These are phyloP conservation scores for Dothidotthia symphoricarpi DNA, from an alignment of 2,329 filamentous ascomycete species.

Conservation along the genomic window DNA sequence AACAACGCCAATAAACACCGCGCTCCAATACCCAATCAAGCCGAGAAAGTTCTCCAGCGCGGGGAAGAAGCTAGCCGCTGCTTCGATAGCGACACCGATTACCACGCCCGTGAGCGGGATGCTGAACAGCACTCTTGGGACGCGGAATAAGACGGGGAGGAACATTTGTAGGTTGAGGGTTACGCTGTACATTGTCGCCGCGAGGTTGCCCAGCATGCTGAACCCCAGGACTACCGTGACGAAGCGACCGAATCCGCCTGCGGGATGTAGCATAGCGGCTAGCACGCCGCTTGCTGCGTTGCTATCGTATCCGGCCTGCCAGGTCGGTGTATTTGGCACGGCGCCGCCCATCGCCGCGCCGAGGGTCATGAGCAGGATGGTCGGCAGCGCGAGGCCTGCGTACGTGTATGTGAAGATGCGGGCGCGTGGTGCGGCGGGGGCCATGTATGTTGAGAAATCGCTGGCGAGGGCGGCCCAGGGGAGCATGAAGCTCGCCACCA, in stretches of 20 bases:
- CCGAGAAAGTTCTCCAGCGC: slow-evolving; percentile 49
- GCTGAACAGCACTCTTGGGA: slow-evolving; percentile 59
- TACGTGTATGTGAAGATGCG: slow-evolving; percentile 59
- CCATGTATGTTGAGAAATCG: slow-evolving; percentile 62
- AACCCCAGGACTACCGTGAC: slow-evolving; percentile 58
- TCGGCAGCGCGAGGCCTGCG: slow-evolving; percentile 55
- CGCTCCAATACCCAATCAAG: slow-evolving; percentile 39
- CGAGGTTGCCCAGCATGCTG: slow-evolving; percentile 57
- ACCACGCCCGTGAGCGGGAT: slow-evolving; percentile 59
- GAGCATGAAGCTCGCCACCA: slow-evolving; percentile 63
- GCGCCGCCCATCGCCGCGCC: slow-evolving; percentile 65
- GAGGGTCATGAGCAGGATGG: slow-evolving; percentile 60
- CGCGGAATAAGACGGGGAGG: slow-evolving; percentile 54
- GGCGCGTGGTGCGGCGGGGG: slow-evolving; percentile 53
- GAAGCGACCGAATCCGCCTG: slow-evolving; percentile 62
- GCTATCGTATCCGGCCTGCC: slow-evolving; percentile 55
- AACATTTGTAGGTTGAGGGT: slow-evolving; percentile 65
- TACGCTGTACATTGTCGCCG: slow-evolving; percentile 61
- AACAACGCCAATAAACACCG: slow-evolving; percentile 35
- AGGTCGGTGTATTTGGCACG: slow-evolving; percentile 53
- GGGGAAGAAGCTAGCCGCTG: slow-evolving; percentile 57
- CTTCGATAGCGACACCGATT: slow-evolving; percentile 58
- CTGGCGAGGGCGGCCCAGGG: slow-evolving; percentile 60
- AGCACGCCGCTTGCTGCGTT: slow-evolving; percentile 60
- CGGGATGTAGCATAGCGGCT: slow-evolving; percentile 58